A percentile compares a stretch with the other conserved stretches of the same genome.
Evolutionary conservation across 306 rosid species (phyloP).

Genomic region (Quillaja saponaria): DNA sequence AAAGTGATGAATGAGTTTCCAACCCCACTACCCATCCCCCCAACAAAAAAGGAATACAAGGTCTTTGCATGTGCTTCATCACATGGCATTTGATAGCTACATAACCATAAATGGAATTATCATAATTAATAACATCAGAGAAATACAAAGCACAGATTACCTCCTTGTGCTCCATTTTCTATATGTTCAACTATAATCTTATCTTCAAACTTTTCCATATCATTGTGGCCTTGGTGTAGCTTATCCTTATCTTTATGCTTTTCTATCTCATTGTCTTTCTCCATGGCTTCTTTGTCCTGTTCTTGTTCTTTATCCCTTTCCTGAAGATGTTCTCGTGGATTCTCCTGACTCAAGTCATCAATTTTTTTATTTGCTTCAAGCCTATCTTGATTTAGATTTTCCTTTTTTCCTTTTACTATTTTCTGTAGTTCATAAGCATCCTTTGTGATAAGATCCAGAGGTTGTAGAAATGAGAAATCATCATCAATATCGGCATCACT

Average conservation of each 20-base stretch:
- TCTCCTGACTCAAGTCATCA: conserved; percentile 39
- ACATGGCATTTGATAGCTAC: background rate
- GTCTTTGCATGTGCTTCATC: no score
- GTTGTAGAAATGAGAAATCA: conserved; percentile 64
- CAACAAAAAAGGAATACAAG: no score
- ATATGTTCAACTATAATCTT: conserved; percentile 34
- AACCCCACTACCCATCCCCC: no score
- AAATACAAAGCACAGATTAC: conserved; percentile 21
- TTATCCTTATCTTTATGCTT: conserved; percentile 36
- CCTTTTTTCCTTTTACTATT: conserved; percentile 53
- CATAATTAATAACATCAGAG: background rate
- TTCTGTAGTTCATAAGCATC: conserved; percentile 51
- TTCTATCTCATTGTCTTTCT: conserved; percentile 17
- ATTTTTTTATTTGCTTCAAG: conserved; percentile 35
- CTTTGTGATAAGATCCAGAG: conserved; percentile 68
- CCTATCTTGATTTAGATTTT: conserved; percentile 43
- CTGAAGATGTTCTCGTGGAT: conserved; percentile 23
- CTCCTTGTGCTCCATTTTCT: conserved; percentile 43
- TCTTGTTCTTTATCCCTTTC: conserved; percentile 42
- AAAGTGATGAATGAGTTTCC: no score
- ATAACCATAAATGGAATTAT: background rate
- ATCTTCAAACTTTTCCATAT: conserved; percentile 42
- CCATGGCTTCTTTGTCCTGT: conserved; percentile 27
- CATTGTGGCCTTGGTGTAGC: conserved; percentile 28
- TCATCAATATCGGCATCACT: conserved; percentile 63